A percentile compares a stretch with the other conserved stretches of the same genome.
These are phyloP conservation scores for Maudiozyma pseudohumilis DNA, from an alignment of 805 yeast genomes.

Conservation along the genomic window DNA sequence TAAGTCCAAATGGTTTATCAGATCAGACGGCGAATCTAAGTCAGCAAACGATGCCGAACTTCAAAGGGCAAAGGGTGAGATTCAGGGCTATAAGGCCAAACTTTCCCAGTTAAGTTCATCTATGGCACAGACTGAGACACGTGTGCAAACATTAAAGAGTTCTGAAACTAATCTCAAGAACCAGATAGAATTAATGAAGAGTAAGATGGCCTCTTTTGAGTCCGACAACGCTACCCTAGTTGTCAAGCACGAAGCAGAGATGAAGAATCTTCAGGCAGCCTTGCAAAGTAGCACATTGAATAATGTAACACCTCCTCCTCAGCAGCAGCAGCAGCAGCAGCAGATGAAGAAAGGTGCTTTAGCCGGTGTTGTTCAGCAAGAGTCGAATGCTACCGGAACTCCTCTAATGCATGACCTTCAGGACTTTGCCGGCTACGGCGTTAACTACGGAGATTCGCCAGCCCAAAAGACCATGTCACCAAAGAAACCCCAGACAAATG, in stretches of 20 bases:
- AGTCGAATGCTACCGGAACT: slow-evolving; percentile 22
- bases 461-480: slow-evolving; percentile 2
- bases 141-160: background rate
- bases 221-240: slow-evolving; percentile 1
- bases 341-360: background rate
- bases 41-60: background rate
- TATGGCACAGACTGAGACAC: no score
- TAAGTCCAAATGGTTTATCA: slow-evolving; percentile 26
- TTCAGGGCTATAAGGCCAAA: slow-evolving; percentile 1
- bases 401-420: slow-evolving; percentile 26
- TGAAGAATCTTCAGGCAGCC: slow-evolving; percentile 2
- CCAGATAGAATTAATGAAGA: background rate
- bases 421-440: slow-evolving; percentile 26
- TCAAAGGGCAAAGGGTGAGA: background rate
- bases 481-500: background rate
- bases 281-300: background rate
- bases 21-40: slow-evolving; percentile 8
- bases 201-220: slow-evolving; percentile 1
- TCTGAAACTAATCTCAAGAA: background rate
- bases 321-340: background rate
- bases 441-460: slow-evolving; percentile 24
- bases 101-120: background rate
- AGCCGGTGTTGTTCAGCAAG: background rate
- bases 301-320: background rate
- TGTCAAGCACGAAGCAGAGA: background rate